Percentiles rank a stretch among this genome's conserved stretches.
Evolutionary conservation across 441 rosid genomes (phyloP).

Genomic region (Aquilaria agallochum): DNA sequence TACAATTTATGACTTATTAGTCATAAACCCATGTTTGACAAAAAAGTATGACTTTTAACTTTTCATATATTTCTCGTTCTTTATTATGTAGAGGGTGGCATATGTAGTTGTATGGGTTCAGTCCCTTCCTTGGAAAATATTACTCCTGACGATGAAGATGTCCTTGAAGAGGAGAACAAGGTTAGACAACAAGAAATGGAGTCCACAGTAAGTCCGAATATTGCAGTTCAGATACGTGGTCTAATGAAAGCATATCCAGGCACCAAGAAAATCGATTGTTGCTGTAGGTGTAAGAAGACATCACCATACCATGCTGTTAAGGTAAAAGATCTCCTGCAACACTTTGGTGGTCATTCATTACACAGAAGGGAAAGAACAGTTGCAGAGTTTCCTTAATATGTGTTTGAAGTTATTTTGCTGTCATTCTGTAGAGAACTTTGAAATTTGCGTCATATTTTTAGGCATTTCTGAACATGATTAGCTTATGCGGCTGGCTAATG

Average conservation of each 20-base stretch:
- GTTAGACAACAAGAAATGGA: slow-evolving; percentile 56
- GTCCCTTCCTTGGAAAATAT: slow-evolving; percentile 47
- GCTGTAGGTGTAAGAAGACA: slow-evolving; percentile 69
- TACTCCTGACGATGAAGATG: slow-evolving; percentile 80
- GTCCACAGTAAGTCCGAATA: slow-evolving; percentile 40
- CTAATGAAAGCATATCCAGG: slow-evolving; percentile 88
- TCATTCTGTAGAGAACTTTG: too few relatives aligned
- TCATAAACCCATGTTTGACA: slow-evolving; percentile 5
- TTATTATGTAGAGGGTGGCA: slow-evolving; percentile 61
- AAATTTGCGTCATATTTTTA: too few relatives aligned
- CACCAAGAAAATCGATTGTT: slow-evolving; percentile 52
- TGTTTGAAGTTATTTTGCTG: too few relatives aligned
- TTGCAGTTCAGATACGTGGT: slow-evolving; percentile 88
- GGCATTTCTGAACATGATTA: too few relatives aligned
- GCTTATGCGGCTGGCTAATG: too few relatives aligned
- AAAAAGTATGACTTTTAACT: slow-evolving; percentile 13
- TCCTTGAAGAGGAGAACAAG: slow-evolving; percentile 73
- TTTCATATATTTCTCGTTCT: slow-evolving; percentile 5
- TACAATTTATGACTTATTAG: neutral
- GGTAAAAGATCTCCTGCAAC: slow-evolving; percentile 34
- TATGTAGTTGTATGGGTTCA: slow-evolving; percentile 75
- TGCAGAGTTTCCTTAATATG: too few relatives aligned
- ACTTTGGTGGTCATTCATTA: neutral
- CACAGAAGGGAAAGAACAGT: neutral
- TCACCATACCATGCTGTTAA: slow-evolving; percentile 78